Base-by-base conservation (phyloP, 805 yeast genomes). In the Priceomyces castillae region DNA sequence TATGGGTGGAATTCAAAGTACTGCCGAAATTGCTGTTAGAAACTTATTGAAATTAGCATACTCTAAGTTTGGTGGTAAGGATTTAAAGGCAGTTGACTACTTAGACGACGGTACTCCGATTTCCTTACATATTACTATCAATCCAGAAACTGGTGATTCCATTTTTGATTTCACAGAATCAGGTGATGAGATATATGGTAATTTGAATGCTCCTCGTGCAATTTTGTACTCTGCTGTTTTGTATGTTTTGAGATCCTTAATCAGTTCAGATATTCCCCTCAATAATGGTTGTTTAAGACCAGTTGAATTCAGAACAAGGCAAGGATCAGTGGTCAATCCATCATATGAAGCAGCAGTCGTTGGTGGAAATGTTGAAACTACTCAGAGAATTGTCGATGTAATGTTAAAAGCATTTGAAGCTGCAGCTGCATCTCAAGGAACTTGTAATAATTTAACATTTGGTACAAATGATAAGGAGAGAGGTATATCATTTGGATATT, bases 341-440 rank as follows among this genome's bases (percentile, higher is more conserved):
- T 76, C 80, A 18, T 75, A 77, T 30, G 89, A 84, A 9, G 89
- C 90, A 39, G 97, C 97, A 1, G 94, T 87, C 31, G 96, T 89
- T 20, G 70, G 68, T 1, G 96, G 96, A 7, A 90, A 90, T 59
- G 96, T 90, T 4, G 82, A 89, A 65, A 90, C 97, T 1, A 85
- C 97, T 1, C 98, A 94, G 64, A 76, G 97, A 53, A 81, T 94
- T 37, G 90, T 96, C 0, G 97, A 90, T 64, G 92, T 86, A 2
- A 79, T 94, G 33, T 71, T 92, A 56, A 84, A 83, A 54, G 94
- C 98, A 0, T 90, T 94, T 61, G 75, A 78, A 47, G 89, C 90
- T 4, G 86, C 89, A 70, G 97, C 97, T 2, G 97, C 90, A 51
- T 90, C 97, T 1, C 98, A 92, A 65, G 97, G 97, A 34, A 90